phyloP scores from a whole-genome alignment of 2,329 filamentous ascomycete genomes.

The Emmonsia crescens region DNA sequence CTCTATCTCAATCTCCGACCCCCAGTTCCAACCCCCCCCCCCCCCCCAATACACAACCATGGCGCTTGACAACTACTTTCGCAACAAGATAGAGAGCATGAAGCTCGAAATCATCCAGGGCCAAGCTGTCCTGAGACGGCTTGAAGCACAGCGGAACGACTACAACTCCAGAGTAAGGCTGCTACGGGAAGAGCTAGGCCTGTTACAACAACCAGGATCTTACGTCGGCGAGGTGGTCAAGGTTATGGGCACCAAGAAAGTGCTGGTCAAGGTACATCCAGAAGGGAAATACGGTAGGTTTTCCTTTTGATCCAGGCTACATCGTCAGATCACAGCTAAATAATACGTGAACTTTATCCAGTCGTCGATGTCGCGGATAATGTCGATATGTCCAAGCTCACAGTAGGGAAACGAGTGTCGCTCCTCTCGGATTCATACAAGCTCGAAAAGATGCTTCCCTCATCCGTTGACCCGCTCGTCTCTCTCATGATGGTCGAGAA shows the following conservation, averaged over 20 bases:
- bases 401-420: slow-evolving; percentile 92
- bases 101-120: slow-evolving; percentile 99
- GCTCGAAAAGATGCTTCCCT: slow-evolving; percentile 95
- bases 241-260: slow-evolving; percentile 99
- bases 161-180: slow-evolving; percentile 97
- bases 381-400: slow-evolving; percentile 92
- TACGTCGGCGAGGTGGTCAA: slow-evolving; percentile 99
- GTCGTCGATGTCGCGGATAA: slow-evolving; percentile 92
- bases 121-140: slow-evolving; percentile 82
- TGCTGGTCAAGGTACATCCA: slow-evolving; percentile 95
- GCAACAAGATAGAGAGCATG: slow-evolving; percentile 99
- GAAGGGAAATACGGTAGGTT: slow-evolving; percentile 96
- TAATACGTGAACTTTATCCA: slow-evolving; percentile 61
- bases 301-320: not conserved
- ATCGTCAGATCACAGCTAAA: slow-evolving; percentile 56
- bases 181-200: slow-evolving; percentile 84
- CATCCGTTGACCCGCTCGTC: slow-evolving; percentile 93
- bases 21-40: not conserved
- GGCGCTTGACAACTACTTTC: slow-evolving; percentile 98
- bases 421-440: slow-evolving; percentile 96
- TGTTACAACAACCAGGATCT: slow-evolving; percentile 92
- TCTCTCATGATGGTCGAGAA: slow-evolving; percentile 99
- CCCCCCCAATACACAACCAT: slow-evolving; percentile 44
- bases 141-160: slow-evolving; percentile 97
- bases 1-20: not conserved